Evolutionary conservation across 176 grass and related monocot genomes (phyloP).

Genomic region (bread wheat (Triticum aestivum)): IWGSC_CS_RefSeq_v2.1 NC_057805.1:67791269-67791768

Average conservation of each 20-base stretch:
- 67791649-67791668: too few species aligned
- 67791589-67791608: too few species aligned
- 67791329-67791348: neutral
- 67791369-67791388: neutral
- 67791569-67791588: too few species aligned
- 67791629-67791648: too few species aligned
- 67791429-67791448: neutral
- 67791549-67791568: neutral
- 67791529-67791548: constrained; percentile 2
- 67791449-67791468: neutral
- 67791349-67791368: neutral
- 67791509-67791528: neutral
- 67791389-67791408: neutral
- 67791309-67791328: neutral
- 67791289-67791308: neutral
- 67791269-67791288: neutral
- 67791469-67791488: neutral
- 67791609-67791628: too few species aligned
- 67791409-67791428: neutral
- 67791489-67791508: neutral
- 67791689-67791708: too few species aligned
- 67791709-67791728: too few species aligned
- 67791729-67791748: too few species aligned
- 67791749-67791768: too few species aligned
- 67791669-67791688: too few species aligned